Evolutionary conservation across 257 asterid species (phyloP).

Genomic region (Lycium barbarum): DNA sequence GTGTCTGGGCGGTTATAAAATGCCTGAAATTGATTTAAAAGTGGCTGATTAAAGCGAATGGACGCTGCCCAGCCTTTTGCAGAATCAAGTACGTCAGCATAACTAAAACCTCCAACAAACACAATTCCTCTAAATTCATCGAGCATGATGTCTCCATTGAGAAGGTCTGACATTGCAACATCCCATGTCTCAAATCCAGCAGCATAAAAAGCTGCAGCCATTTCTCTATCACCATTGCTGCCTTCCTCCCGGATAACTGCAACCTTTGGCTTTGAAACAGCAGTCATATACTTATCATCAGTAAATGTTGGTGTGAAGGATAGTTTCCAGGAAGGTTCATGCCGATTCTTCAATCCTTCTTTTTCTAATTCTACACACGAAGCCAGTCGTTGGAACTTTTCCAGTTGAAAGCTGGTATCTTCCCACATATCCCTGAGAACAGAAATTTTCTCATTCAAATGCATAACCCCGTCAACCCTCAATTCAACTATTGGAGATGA

Average conservation of each 20-base stretch:
- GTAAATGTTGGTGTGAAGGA: constrained; percentile 74
- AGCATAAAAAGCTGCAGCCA: constrained; percentile 91
- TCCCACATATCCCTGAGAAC: constrained; percentile 88
- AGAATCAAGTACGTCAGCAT: constrained; percentile 93
- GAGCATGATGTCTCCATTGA: constrained; percentile 60
- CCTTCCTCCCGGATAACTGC: constrained; percentile 96
- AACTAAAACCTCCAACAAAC: constrained; percentile 96
- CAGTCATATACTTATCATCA: constrained; percentile 55
- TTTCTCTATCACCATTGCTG: constrained; percentile 96
- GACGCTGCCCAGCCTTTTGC: constrained; percentile 98
- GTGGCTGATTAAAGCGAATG: constrained; percentile 73
- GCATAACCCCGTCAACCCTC: constrained; percentile 60
- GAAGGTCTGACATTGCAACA: constrained; percentile 90
- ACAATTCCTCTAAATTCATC: constrained; percentile 69
- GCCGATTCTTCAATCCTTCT: constrained; percentile 73
- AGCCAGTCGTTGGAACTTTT: constrained; percentile 75
- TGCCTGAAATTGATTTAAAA: constrained; percentile 77
- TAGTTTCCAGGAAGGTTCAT: constrained; percentile 72
- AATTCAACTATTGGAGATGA: constrained; percentile 54
- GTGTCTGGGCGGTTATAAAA: constrained; percentile 79
- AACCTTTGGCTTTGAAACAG: constrained; percentile 73
- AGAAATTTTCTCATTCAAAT: constrained; percentile 63
- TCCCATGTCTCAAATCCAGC: constrained; percentile 99
- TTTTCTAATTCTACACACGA: constrained; percentile 83
- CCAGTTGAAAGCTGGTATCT: constrained; percentile 84